Evolutionary conservation across 164 flowering plant genomes (phyloP), one percentile per base, ranked within the genome.

Genomic region (Vitis riparia): DNA sequence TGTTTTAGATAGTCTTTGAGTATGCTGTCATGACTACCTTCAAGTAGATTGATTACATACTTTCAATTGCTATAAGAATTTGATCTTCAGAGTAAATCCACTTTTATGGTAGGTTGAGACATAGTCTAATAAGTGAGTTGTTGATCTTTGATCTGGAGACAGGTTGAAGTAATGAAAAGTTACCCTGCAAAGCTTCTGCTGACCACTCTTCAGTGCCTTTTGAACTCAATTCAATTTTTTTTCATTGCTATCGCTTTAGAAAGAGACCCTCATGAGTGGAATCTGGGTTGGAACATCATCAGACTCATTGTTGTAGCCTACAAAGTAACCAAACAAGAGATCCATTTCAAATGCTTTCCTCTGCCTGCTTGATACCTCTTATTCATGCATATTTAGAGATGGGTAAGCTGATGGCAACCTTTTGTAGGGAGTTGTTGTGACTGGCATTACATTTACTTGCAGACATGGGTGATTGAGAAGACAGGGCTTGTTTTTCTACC

Each of bases 401-500:
- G 48, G 37, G 0, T 12, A 59, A 30, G 51, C 4, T 27, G 9
- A 29, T 48, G 32, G 14, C 12, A 3, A 12, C 9, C 16, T 32
- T 14, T n/a, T 17, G 70, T 78, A 82, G 85, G 85, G 85, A 2
- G 52, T 77, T 0, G 8, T 77, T 11, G 81, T 82, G 30, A 79
- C 73, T 13, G 79, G 79, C 7, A 17, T 77, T 6, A 48, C 79
- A 37, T 74, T 55, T 73, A 78, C 71, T 3, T 80, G 12, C 85
- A 73, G 68, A 49, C 75, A 1, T 82, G 81, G 81, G 76, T 79
- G 37, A 70, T 78, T 30, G 77, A 70, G 69, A 77, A 75, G 76
- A 82, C 71, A 44, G 83, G 85, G 2, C 83, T 83, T 17, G 74
- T 82, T 49, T 82, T 75, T 53, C 74, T 52, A 15, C 75, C 83